Base-by-base conservation (phyloP, 805 yeast species). In the Pichia eremophila region DNA sequence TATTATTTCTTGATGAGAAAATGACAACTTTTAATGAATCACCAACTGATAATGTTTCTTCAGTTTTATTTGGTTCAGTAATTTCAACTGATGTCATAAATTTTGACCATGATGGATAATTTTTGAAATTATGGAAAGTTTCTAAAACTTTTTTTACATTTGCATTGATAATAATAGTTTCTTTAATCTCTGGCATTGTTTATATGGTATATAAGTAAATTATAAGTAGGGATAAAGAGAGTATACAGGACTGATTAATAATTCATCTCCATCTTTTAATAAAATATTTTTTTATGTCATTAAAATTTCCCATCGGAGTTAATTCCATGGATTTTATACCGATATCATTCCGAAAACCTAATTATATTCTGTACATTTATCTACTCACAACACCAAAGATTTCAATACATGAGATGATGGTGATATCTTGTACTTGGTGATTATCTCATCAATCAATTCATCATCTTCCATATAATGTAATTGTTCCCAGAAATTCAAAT, bases 401-500 rank as follows among this genome's bases (percentile, higher is more conserved):
- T 36, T 36, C 12, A 41, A 25, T 17, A 41, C 27, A 17, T 28
- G 19, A 2, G 31, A 18, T 40, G 44, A 12, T 19, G 44, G 44
- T 15, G 31, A 27, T 8, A 42, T 42, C 8, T 22, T 28, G 11
- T 36, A 11, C 8, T 17, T 18, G 3, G 25, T 18, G 12, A 36
- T 36, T 9, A 36, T n/a, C n/a, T 40, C 41, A 27, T 47, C 47
- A 25, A 48, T 45, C n/a, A 48, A 39, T 7, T 45, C 51, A 9
- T 22, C 29, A 8, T 42, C 39, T 11, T 43, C 19, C 19, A 12
- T 14, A 7, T 11, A 2, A 38, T 48, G 45, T 27, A 48, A 38
- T 3, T 27, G 38, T n/a, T 38, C 22, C 51, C 51, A 48, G 39
- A 48, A 48, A 15, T 25, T 22, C 2, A 14, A 8, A 32, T 45